Percentiles rank a stretch among this genome's conserved stretches.
These are phyloP conservation scores for Russula vinacea DNA, from an alignment of 768 basidiomycete species.

Conservation along the genomic window DNA sequence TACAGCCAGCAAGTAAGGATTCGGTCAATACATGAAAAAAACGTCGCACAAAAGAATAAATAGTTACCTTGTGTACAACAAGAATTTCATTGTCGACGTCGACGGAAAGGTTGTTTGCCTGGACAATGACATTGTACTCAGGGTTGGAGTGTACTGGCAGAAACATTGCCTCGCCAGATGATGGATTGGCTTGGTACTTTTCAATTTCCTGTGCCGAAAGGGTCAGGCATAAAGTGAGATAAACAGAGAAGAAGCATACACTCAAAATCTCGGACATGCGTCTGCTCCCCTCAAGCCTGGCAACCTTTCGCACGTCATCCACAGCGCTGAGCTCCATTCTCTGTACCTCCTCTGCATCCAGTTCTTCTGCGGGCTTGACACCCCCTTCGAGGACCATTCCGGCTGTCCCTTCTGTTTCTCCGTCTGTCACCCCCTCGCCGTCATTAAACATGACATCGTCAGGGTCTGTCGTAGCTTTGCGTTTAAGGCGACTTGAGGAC, in stretches of 20 bases:
- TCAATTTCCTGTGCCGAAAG: conserved; percentile 70
- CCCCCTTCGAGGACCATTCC: conserved; percentile 81
- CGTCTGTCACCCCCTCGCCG: conserved; percentile 47
- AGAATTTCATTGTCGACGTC: conserved; percentile 98
- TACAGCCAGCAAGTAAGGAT: conserved; percentile 36
- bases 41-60: conserved; percentile 5
- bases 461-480: conserved; percentile 53
- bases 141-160: conserved; percentile 84
- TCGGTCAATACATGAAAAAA: conserved; percentile 29
- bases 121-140: conserved; percentile 94
- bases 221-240: background rate
- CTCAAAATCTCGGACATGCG: conserved; percentile 83
- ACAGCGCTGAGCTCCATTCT: conserved; percentile 86
- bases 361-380: conserved; percentile 89
- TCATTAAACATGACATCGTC: conserved; percentile 59
- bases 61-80: conserved; percentile 84
- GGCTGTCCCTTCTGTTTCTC: conserved; percentile 42
- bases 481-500: conserved; percentile 48
- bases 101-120: conserved; percentile 96
- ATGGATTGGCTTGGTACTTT: conserved; percentile 78
- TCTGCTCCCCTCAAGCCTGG: conserved; percentile 85
- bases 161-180: conserved; percentile 72
- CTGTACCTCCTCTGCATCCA: conserved; percentile 91
- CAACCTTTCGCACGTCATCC: conserved; percentile 83
- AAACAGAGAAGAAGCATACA: conserved; percentile 41